Percentiles rank a stretch among this genome's conserved stretches.
phyloP scores from a whole-genome alignment of 148 eudicot species.

The Talinum fruticosum region DNA sequence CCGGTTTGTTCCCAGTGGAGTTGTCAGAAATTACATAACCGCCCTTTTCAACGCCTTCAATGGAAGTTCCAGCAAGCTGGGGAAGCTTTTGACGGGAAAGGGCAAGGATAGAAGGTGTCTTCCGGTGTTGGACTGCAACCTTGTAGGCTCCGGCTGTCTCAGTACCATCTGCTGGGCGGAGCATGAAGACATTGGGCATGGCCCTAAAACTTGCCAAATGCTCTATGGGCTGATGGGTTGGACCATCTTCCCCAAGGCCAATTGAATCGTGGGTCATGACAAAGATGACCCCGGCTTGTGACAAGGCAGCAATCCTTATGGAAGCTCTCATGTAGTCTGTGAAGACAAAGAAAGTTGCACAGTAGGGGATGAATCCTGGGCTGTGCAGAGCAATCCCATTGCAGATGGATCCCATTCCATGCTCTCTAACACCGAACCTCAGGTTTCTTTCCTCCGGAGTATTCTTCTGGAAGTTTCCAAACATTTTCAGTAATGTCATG shows the following conservation, averaged over 20 bases:
- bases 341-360: constrained; percentile 97
- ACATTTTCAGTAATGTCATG: constrained; percentile 91
- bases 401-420: constrained; percentile 92
- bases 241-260: constrained; percentile 97
- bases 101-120: constrained; percentile 82
- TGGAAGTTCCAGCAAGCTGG: constrained; percentile 76
- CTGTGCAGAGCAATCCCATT: constrained; percentile 89
- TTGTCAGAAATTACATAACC: constrained; percentile 75
- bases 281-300: constrained; percentile 77
- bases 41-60: constrained; percentile 81
- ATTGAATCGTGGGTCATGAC: constrained; percentile 99
- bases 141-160: constrained; percentile 91
- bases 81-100: constrained; percentile 89
- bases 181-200: constrained; percentile 91
- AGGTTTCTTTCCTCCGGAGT: constrained; percentile 93
- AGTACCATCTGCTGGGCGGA: constrained; percentile 97
- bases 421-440: constrained; percentile 92
- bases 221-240: constrained; percentile 97
- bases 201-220: constrained; percentile 97
- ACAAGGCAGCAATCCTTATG: constrained; percentile 80
- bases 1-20: constrained; percentile 77
- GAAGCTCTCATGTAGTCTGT: constrained; percentile 98
- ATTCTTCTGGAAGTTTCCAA: constrained; percentile 88
- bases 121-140: constrained; percentile 59
- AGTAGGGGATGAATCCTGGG: constrained; percentile 87